Percentiles rank a stretch among this genome's conserved stretches.
These are phyloP conservation scores for Scedosporium boydii DNA, from an alignment of 2,329 filamentous ascomycete species.

Conservation along the genomic window DNA sequence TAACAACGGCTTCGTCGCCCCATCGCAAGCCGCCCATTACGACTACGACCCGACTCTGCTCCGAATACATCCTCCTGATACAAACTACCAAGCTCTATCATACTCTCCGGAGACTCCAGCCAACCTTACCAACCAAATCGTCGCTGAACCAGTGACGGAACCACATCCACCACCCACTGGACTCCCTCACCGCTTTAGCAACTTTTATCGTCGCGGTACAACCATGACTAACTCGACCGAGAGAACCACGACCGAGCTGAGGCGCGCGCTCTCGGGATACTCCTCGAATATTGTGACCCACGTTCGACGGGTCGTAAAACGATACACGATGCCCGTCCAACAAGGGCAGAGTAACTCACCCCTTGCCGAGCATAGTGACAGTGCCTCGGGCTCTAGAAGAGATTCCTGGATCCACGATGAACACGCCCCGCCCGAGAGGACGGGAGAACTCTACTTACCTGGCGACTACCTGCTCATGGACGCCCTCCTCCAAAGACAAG, in stretches of 20 bases:
- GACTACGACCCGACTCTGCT: neutral
- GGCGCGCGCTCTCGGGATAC: slow-evolving; percentile 21
- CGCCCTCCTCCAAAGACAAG: slow-evolving; percentile 8
- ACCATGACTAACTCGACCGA: slow-evolving; percentile 28
- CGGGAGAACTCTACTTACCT: slow-evolving; percentile 24
- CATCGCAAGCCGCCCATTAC: neutral
- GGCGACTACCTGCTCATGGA: slow-evolving; percentile 38
- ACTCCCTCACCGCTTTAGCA: slow-evolving; percentile 11
- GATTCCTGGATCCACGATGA: slow-evolving; percentile 20
- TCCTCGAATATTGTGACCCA: slow-evolving; percentile 23
- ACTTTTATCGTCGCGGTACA: slow-evolving; percentile 23
- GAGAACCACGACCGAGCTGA: slow-evolving; percentile 25
- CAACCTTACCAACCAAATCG: neutral
- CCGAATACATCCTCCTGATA: neutral
- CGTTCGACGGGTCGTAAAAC: slow-evolving; percentile 28
- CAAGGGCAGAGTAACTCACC: slow-evolving; percentile 4
- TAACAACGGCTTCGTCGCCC: neutral
- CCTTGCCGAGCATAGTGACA: neutral
- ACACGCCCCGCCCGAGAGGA: slow-evolving; percentile 14
- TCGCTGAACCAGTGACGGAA: neutral
- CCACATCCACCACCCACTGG: neutral
- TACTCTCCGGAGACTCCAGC: neutral
- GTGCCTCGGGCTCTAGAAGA: slow-evolving; percentile 8
- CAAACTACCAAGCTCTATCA: neutral
- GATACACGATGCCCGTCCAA: slow-evolving; percentile 23